Percentiles rank a stretch among this genome's conserved stretches.
phyloP scores from a whole-genome alignment of 805 yeast genomes.

The Spathaspora hagerdaliae region DNA sequence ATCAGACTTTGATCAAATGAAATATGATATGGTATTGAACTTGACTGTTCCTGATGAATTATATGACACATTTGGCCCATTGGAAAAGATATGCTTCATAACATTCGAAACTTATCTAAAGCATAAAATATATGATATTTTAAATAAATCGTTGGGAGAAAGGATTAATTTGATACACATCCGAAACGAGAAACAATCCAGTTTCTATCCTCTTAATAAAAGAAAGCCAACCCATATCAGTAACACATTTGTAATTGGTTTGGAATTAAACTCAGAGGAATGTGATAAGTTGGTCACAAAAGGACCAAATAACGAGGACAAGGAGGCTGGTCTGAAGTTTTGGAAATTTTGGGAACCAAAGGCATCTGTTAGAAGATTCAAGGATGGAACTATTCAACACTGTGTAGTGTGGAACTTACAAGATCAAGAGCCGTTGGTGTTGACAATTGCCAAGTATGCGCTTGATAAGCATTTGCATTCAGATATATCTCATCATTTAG shows the following conservation, averaged over 20 bases:
- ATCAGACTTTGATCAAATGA: conserved; percentile 48
- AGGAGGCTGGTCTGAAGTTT: conserved; percentile 57
- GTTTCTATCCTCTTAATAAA: conserved; percentile 41
- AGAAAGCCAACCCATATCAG: conserved; percentile 45
- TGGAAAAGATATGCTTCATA: conserved; percentile 67
- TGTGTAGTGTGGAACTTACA: conserved; percentile 80
- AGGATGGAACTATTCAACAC: conserved; percentile 86
- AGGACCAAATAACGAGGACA: conserved; percentile 69
- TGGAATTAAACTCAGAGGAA: conserved; percentile 65
- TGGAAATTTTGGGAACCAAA: conserved; percentile 85
- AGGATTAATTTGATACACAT: conserved; percentile 40
- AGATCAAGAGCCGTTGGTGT: conserved; percentile 56
- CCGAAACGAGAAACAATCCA: conserved; percentile 17
- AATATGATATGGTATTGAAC: conserved; percentile 61
- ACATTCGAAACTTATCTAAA: conserved; percentile 64
- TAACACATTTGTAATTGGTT: conserved; percentile 50
- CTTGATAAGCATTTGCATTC: conserved; percentile 61
- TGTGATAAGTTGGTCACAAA: conserved; percentile 79
- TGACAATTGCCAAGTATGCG: conserved; percentile 60
- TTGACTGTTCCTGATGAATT: conserved; percentile 44
- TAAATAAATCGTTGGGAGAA: conserved; percentile 55
- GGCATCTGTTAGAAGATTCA: conserved; percentile 84
- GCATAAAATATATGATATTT: conserved; percentile 55
- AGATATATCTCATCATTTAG: conserved; percentile 31
- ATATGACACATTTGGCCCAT: conserved; percentile 54